Conservation (phyloP, 768 basidiomycete species). For the Jaapia argillacea region DNA sequence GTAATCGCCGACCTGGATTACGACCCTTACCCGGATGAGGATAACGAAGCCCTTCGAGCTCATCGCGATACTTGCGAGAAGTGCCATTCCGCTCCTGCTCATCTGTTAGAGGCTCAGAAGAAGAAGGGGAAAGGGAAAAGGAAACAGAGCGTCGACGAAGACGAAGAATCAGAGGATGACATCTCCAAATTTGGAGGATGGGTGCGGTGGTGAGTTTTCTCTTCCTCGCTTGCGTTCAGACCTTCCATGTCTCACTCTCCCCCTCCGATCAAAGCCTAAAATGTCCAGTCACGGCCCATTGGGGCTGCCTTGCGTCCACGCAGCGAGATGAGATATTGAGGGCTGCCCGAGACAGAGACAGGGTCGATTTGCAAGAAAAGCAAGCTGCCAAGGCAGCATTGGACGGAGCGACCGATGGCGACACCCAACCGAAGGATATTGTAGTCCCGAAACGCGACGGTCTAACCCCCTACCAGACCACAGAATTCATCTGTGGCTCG, state of each 20-base stretch:
- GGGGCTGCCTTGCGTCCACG: constrained; percentile 55
- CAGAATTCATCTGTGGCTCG: constrained; percentile 69
- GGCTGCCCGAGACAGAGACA: constrained; percentile 48
- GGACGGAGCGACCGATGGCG: constrained; percentile 10
- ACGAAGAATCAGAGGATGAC: constrained; percentile 43
- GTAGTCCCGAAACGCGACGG: constrained; percentile 36
- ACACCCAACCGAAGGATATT: too few species aligned
- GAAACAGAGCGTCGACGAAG: constrained; percentile 44
- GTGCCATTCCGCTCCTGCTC: constrained; percentile 52
- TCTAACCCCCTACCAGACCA: constrained; percentile 46
- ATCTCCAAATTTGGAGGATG: constrained; percentile 59
- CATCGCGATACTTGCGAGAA: constrained; percentile 67
- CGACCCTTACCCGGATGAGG: constrained; percentile 43
- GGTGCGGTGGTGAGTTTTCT: constrained; percentile 60
- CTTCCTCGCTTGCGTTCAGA: not conserved
- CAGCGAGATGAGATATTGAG: constrained; percentile 68
- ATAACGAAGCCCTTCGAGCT: constrained; percentile 38
- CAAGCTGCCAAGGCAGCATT: constrained; percentile 6
- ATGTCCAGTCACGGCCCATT: constrained; percentile 71
- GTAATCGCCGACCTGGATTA: constrained; percentile 27
- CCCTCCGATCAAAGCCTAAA: constrained; percentile 39
- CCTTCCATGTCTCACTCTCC: constrained; percentile 6
- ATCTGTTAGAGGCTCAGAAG: constrained; percentile 32
- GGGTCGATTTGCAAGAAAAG: constrained; percentile 5
- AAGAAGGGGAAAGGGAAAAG: constrained; percentile 29